phyloP scores from a whole-genome alignment of 129 eudicot genomes.

The Escallonia rubra region DNA sequence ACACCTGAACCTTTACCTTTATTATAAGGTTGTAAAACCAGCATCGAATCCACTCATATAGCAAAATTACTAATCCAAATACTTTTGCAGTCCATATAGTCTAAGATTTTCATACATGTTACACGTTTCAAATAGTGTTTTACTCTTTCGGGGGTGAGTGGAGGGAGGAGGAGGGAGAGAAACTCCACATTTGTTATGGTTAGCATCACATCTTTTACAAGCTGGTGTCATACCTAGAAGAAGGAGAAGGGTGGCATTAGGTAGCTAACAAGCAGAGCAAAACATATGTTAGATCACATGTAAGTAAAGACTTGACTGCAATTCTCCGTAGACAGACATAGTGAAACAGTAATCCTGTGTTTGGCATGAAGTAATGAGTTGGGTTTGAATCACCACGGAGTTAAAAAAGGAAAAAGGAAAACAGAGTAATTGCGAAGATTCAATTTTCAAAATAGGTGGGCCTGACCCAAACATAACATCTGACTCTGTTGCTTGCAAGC shows the following conservation, averaged over 20 bases:
- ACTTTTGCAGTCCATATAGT: neutral
- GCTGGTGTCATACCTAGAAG: neutral
- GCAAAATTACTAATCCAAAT: neutral
- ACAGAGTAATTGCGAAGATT: no score
- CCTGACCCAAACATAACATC: no score
- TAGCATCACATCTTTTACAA: neutral
- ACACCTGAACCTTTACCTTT: neutral
- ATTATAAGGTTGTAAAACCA: neutral
- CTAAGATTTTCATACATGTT: neutral
- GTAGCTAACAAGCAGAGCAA: neutral
- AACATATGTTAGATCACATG: neutral
- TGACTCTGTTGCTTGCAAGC: no score
- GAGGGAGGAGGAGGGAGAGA: neutral
- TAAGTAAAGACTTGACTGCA: no score
- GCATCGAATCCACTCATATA: neutral
- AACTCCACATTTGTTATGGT: no score
- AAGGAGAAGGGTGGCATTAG: neutral
- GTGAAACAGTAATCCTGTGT: no score
- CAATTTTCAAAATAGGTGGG: no score
- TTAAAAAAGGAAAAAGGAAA: no score
- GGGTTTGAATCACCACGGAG: no score
- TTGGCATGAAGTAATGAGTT: no score
- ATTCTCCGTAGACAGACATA: no score
- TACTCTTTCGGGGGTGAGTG: neutral
- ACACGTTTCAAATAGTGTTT: neutral